Percentiles rank a stretch among this genome's conserved stretches.
These are phyloP conservation scores for Solanum virginianum DNA, from an alignment of 257 asterid species.

Conservation along the genomic window DNA sequence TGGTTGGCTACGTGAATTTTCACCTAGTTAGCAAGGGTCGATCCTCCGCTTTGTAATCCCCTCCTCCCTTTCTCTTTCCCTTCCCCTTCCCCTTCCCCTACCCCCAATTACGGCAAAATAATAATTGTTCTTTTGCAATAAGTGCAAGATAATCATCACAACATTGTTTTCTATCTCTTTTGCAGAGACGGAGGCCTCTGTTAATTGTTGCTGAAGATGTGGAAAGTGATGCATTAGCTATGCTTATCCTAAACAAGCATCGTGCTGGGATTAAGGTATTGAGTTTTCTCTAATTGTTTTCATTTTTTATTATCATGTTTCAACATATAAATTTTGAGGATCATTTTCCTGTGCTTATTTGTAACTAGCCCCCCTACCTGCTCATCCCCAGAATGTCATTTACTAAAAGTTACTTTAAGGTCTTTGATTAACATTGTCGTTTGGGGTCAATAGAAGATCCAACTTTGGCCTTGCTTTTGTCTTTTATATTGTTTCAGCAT, in stretches of 20 bases:
- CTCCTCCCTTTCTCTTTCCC: too few relatives aligned
- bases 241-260: conserved; percentile 79
- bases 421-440: conserved; percentile 79
- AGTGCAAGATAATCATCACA: not conserved
- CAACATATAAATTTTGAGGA: not conserved
- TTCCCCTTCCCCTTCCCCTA: too few relatives aligned
- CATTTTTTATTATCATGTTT: not conserved
- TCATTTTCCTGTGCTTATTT: not conserved
- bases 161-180: not conserved
- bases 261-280: conserved; percentile 70
- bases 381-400: not conserved
- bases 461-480: conserved; percentile 12
- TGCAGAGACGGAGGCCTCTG: conserved; percentile 57
- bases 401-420: conserved; percentile 25
- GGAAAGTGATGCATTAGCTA: conserved; percentile 62
- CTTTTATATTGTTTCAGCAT: not conserved
- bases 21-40: too few relatives aligned
- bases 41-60: too few relatives aligned
- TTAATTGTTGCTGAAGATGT: conserved; percentile 85
- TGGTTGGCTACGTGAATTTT: too few relatives aligned
- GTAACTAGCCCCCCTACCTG: not conserved
- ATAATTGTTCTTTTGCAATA: not conserved
- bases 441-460: conserved; percentile 72
- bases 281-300: not conserved
- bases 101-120: too few relatives aligned